Conservation (phyloP, 2,329 filamentous ascomycete species). For the Aspergillus costaricaensis region DNA sequence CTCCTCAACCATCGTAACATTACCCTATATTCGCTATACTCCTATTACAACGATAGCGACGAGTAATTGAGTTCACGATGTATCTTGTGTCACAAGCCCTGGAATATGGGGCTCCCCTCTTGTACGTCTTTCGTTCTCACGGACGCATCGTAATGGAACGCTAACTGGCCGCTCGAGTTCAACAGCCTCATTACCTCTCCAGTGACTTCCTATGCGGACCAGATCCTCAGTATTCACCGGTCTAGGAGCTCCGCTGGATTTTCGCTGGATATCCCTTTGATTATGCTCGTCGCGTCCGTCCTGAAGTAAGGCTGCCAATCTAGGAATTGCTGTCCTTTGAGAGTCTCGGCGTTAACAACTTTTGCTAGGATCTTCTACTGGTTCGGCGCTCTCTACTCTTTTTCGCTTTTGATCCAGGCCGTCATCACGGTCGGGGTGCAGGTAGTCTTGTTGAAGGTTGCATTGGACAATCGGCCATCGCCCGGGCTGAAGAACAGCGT, state of each 20-base stretch:
- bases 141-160: slow-evolving; percentile 7
- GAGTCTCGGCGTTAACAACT: background rate
- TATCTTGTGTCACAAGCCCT: slow-evolving; percentile 42
- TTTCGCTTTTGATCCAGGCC: slow-evolving; percentile 61
- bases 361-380: slow-evolving; percentile 62
- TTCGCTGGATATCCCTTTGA: slow-evolving; percentile 66
- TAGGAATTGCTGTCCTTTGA: background rate
- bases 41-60: background rate
- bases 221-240: slow-evolving; percentile 65
- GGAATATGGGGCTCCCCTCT: slow-evolving; percentile 52
- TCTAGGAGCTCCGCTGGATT: slow-evolving; percentile 63
- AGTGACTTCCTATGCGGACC: slow-evolving; percentile 66
- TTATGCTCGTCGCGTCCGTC: slow-evolving; percentile 67
- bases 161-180: slow-evolving; percentile 8
- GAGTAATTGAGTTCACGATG: slow-evolving; percentile 31
- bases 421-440: slow-evolving; percentile 62
- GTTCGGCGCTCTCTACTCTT: slow-evolving; percentile 63
- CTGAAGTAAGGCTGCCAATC: slow-evolving; percentile 52
- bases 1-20: background rate
- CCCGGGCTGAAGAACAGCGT: slow-evolving; percentile 41
- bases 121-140: slow-evolving; percentile 37
- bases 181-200: slow-evolving; percentile 62
- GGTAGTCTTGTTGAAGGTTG: slow-evolving; percentile 61
- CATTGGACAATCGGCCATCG: slow-evolving; percentile 57
- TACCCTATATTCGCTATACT: background rate